A percentile compares a stretch with the other conserved stretches of the same genome.
phyloP scores from a whole-genome alignment of 352 stramenopile species.

The Globisporangium paddicum region DNA sequence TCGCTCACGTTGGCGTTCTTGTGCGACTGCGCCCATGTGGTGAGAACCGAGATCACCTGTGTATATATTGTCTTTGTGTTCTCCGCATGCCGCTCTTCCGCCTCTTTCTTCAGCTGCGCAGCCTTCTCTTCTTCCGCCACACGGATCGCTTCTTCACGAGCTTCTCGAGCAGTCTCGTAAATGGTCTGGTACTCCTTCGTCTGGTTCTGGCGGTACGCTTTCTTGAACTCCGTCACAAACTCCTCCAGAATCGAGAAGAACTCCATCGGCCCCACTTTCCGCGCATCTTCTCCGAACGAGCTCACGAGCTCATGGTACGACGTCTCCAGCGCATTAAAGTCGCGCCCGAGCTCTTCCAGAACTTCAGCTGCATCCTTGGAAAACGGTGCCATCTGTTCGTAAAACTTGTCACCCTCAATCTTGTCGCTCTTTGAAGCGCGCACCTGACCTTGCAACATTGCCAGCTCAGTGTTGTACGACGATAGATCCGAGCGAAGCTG shows the following conservation, averaged over 20 bases:
- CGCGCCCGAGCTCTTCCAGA: conserved; percentile 69
- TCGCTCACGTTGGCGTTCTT: conserved; percentile 37
- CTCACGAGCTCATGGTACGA: conserved; percentile 75
- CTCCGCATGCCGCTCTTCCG: conserved; percentile 50
- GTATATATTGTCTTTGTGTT: conserved; percentile 58
- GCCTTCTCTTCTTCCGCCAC: conserved; percentile 45
- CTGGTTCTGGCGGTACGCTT: conserved; percentile 84
- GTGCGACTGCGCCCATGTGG: conserved; percentile 52
- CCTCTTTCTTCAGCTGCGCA: conserved; percentile 38
- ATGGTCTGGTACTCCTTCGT: conserved; percentile 82
- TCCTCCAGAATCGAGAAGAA: conserved; percentile 83
- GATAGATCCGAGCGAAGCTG: conserved; percentile 77
- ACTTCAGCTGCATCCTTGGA: conserved; percentile 76
- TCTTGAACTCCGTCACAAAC: conserved; percentile 86
- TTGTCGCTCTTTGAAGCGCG: conserved; percentile 69
- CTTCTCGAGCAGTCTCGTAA: conserved; percentile 56
- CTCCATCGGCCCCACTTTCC: conserved; percentile 76
- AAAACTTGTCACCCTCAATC: conserved; percentile 73
- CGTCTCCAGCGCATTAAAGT: conserved; percentile 66
- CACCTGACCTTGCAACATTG: conserved; percentile 83
- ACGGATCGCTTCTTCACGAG: conserved; percentile 32
- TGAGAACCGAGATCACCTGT: conserved; percentile 63
- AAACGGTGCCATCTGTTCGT: conserved; percentile 80
- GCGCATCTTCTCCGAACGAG: conserved; percentile 82
- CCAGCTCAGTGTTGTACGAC: conserved; percentile 77